phyloP scores from a whole-genome alignment of 2,329 filamentous ascomycete species.

The Epichloe typhina region DNA sequence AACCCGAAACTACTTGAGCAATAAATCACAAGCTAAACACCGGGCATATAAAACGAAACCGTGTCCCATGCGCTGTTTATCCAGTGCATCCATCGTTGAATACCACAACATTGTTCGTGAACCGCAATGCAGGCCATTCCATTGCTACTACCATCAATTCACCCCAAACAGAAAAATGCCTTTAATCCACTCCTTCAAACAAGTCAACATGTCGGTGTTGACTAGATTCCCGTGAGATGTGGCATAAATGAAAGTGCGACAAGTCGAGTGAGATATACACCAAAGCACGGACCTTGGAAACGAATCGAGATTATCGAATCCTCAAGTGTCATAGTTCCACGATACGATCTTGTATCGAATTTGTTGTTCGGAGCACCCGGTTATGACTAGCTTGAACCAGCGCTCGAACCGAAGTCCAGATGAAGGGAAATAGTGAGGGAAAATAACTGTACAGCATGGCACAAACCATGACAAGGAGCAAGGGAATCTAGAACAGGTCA shows the following conservation, averaged over 20 bases:
- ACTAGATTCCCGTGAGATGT: not conserved
- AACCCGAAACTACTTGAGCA: not conserved
- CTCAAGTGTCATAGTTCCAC: slow-evolving; percentile 14
- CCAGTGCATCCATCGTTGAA: not conserved
- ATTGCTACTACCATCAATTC: not conserved
- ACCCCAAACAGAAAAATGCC: not conserved
- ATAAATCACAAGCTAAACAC: not conserved
- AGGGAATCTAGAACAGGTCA: slow-evolving; percentile 28
- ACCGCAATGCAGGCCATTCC: not conserved
- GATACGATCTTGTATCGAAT: slow-evolving; percentile 13
- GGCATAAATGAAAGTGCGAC: not conserved
- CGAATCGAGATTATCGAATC: no score
- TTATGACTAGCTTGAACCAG: slow-evolving; percentile 16
- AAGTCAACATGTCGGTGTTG: not conserved
- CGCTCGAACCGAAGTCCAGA: slow-evolving; percentile 21
- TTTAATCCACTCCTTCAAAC: not conserved
- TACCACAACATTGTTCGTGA: not conserved
- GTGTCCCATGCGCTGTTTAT: not conserved
- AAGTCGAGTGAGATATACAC: not conserved
- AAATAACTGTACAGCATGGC: slow-evolving; percentile 37
- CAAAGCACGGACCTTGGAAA: not conserved
- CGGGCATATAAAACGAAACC: not conserved
- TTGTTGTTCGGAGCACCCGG: slow-evolving; percentile 13
- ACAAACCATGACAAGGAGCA: slow-evolving; percentile 33
- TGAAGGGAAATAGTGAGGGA: slow-evolving; percentile 30